Base-by-base conservation (phyloP, 1,284 basidiomycete species). In the Ceratobasidium sp. region DNA sequence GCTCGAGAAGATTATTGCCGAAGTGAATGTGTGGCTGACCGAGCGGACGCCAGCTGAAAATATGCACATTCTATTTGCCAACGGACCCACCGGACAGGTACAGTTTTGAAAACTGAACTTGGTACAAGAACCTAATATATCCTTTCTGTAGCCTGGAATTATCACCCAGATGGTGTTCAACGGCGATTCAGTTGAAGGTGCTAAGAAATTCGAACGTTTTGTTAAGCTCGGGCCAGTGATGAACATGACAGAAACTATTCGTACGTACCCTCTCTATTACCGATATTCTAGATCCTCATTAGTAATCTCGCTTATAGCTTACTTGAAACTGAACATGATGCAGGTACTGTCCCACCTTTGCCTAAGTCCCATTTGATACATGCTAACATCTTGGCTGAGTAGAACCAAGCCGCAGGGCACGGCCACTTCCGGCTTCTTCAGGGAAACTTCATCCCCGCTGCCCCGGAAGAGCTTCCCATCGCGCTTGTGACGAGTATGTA, bases 151-250 rank as follows among this genome's bases (percentile, higher is more conserved):
- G 75, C 76, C 76, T 17, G 71, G 24, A 7, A 24, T 74, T 0
- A 31, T 69, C 7, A 7, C 69, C 41, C 57, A 60, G 29, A 27
- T 54, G 22, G 15, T 69, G 6, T 65, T 54, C 41, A 75, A 69
- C 31, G 48, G 62, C 1, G 22, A 62, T 11, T n/a, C 48, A 14
- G 74, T 62, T 9, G 59, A 67, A 51, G 74, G 74, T 29, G 69
- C 60, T 6, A 57, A 53, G 22, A 50, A 50, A 14, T 75, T 73
- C 44, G 57, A 73, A 15, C 62, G 64, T 0, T 74, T 77, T 27
- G 48, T 56, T 2, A 65, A 66, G 62, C 72, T 77, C 2, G 74
- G 75, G 44, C 69, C 57, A 19, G 45, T 62, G 11, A 53, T 62
- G 57, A 62, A 60, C 17, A 22, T 24, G 14, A 24, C 69, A 3